Evolutionary conservation across 306 rosid species (phyloP).

Genomic region (Corylus heterophylla): DNA sequence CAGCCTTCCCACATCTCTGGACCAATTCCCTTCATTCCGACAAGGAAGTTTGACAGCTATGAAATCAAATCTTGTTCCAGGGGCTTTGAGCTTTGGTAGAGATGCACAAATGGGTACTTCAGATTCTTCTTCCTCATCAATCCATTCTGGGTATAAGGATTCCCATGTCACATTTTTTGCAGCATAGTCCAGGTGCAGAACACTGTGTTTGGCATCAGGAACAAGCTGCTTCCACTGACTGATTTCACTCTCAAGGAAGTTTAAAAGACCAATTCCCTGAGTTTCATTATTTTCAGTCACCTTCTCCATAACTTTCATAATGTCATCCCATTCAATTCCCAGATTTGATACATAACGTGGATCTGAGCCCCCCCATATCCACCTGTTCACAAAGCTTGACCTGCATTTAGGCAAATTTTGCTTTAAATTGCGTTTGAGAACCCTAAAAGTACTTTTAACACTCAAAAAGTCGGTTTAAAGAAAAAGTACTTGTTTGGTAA

Average conservation of each 20-base stretch:
- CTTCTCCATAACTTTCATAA: slow-evolving; percentile 45
- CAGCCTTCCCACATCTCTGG: slow-evolving; percentile 85
- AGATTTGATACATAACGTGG: slow-evolving; percentile 50
- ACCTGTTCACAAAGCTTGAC: slow-evolving; percentile 50
- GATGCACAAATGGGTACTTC: slow-evolving; percentile 81
- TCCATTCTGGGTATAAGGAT: slow-evolving; percentile 91
- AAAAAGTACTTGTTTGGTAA: no score
- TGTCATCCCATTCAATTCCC: slow-evolving; percentile 58
- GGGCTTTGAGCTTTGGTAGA: slow-evolving; percentile 59
- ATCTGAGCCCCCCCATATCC: slow-evolving; percentile 91
- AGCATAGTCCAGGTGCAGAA: slow-evolving; percentile 54
- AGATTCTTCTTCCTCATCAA: slow-evolving; percentile 89
- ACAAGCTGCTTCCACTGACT: slow-evolving; percentile 57
- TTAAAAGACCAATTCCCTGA: slow-evolving; percentile 74
- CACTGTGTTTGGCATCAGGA: slow-evolving; percentile 55
- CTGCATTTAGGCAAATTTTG: slow-evolving; percentile 7
- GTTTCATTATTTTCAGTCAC: slow-evolving; percentile 40
- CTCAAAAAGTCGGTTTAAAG: no score
- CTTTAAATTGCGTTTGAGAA: background rate
- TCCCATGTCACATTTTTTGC: slow-evolving; percentile 75
- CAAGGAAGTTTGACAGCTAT: slow-evolving; percentile 88
- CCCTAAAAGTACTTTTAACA: no score
- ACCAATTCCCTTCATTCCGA: slow-evolving; percentile 68
- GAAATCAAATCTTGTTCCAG: slow-evolving; percentile 69
- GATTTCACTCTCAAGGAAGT: slow-evolving; percentile 64